Base-by-base conservation (phyloP, 306 rosid genomes). In the Rosa lucieae region DNA sequence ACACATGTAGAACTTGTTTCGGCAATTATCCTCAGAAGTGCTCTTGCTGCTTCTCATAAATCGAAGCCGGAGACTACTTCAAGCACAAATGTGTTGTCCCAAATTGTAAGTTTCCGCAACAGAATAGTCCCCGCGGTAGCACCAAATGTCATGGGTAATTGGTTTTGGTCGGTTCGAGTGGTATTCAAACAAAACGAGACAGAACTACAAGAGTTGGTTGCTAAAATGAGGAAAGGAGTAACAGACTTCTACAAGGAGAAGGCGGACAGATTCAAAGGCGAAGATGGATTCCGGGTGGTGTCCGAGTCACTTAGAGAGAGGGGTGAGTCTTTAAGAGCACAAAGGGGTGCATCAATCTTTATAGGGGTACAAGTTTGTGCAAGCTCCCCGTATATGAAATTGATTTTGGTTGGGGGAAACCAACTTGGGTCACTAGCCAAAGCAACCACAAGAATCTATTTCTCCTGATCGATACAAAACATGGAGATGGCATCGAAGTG, bases 391-490 rank as follows among this genome's bases (percentile, higher is more conserved):
- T 77, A 18, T 77, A 66, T 63, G 74, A 77, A n/a, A 51, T 51
- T 14, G 29, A 77, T 39, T 77, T 67, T n/a, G 80, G 80, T 15
- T 77, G 80, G 80, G 74, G 80, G 29, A 77, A 77, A 11, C 80
- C 80, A 13, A 10, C 37, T 5, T 77, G 80, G 67, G 56, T 49
- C 58, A 77, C 74, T 8, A 51, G 49, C 43, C 10, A 15, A 63
- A 21, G 8, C 18, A 39, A 21, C n/a, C 3, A 18, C 47, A 39
- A 48, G 72, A 77, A 67, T 67, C 1, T 63, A 52, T 51, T 77
- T 77, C 8, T 8, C 5, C 21, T 77, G 74, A 2, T 20, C 15
- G 53, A 77, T 10, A 67, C 74, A 9, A 67, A 51, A 10, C 0
- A 5, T 4, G 43, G 52, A 11, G 39, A 69, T 44, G 74, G 53